Base-by-base conservation (phyloP, 2,329 filamentous ascomycete species). In the Pseudogymnoascus sp. region DNA sequence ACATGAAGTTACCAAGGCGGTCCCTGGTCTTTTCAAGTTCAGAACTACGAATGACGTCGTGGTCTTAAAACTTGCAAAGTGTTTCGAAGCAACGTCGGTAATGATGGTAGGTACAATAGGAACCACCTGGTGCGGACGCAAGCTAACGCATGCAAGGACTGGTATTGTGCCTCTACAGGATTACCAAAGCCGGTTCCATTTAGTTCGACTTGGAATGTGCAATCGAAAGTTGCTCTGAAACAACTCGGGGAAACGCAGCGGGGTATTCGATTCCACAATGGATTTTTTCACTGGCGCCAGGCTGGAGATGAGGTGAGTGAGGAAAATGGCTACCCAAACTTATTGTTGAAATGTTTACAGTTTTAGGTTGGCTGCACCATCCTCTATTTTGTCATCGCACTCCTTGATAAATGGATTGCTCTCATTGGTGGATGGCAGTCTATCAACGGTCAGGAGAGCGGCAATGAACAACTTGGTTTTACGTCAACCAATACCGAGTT, bases 11-110 rank as follows among this genome's bases (percentile, higher is more conserved):
- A 43, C 67, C 7, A 28, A 38, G 3, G 68, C 70, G 56, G 75
- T 71, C 5, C 70, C 72, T 10, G 77, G 78, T n/a, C 71, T 70
- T 3, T 72, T 78, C 22, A 81, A 78, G 72, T 70, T 72, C 3
- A 79, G 75, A 59, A 65, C 74, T 3, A 79, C 76, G 2, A 70
- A 73, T 1, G 81, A 83, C 68, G 64, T 68, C 3, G 74, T 84
- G 19, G 78, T 84, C 24, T 73, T 72, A n/a, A 76, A 79, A 59
- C 75, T 85, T 56, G 79, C 81, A 5, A 73, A 75, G 4, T 81
- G 82, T 60, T 84, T 71, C 60, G 64, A 68, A 40, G 65, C 71
- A 2, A 73, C 70, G 11, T 75, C 81, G 31, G 74, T 70, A 46
- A 63, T 74, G n/a, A 67, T 74, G 64, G 31, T 33, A 33, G 31